Evolutionary conservation across 306 rosid genomes (phyloP).

Genomic region (Begonia loranthoides): DNA sequence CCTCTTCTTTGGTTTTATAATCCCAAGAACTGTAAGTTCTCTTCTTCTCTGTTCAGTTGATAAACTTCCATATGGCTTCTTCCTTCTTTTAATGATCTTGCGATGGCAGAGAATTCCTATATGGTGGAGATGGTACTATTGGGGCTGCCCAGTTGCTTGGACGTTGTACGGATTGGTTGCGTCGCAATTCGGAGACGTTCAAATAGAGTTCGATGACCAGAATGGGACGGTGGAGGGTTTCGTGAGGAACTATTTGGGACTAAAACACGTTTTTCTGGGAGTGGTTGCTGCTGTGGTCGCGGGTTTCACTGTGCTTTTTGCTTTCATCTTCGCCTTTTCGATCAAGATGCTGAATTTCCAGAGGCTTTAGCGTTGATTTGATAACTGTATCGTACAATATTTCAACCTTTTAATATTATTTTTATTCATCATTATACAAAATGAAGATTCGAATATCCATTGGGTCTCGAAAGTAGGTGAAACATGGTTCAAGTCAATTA

Average conservation of each 20-base stretch:
- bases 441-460: too few species aligned
- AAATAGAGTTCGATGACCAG: background rate
- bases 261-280: slow-evolving; percentile 23
- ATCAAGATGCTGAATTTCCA: slow-evolving; percentile 27
- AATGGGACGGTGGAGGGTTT: slow-evolving; percentile 14
- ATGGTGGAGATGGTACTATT: slow-evolving; percentile 84
- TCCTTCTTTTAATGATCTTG: background rate
- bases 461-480: too few species aligned
- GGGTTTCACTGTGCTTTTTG: slow-evolving; percentile 19
- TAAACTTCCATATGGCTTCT: background rate
- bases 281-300: slow-evolving; percentile 15
- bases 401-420: too few species aligned
- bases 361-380: slow-evolving; percentile 8
- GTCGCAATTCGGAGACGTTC: slow-evolving; percentile 39
- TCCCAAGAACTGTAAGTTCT: slow-evolving; percentile 50
- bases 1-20: slow-evolving; percentile 62
- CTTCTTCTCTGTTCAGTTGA: too few species aligned
- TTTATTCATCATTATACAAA: too few species aligned
- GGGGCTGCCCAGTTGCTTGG: slow-evolving; percentile 64
- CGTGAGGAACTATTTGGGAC: slow-evolving; percentile 17
- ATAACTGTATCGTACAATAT: background rate
- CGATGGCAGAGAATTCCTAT: slow-evolving; percentile 44
- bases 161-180: slow-evolving; percentile 47
- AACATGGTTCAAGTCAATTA: too few species aligned
- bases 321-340: slow-evolving; percentile 23